Conservation (phyloP, 805 yeast species). For the Scheffersomyces amazonensis region DNA sequence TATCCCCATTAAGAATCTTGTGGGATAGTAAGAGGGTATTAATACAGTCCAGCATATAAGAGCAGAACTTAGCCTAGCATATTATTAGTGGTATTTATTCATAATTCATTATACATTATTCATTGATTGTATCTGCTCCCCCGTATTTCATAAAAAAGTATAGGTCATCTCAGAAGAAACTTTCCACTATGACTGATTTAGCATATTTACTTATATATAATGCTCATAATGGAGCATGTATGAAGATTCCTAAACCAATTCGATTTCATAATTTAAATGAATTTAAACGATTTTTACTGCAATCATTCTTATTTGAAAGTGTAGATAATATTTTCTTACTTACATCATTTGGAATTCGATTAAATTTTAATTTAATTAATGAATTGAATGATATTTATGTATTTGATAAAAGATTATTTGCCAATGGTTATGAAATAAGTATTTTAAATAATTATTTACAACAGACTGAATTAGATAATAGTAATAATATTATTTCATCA, state of each 20-base stretch:
- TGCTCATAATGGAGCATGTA: slow-evolving; percentile 34
- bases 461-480: background rate
- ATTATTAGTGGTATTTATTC: too few relatives aligned
- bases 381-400: slow-evolving; percentile 57
- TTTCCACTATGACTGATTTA: slow-evolving; percentile 9
- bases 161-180: too few relatives aligned
- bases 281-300: slow-evolving; percentile 28
- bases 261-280: slow-evolving; percentile 32
- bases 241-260: slow-evolving; percentile 39
- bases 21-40: too few relatives aligned
- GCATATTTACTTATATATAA: slow-evolving; percentile 30
- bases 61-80: too few relatives aligned
- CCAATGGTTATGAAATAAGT: slow-evolving; percentile 10
- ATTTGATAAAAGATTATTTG: slow-evolving; percentile 60
- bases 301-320: slow-evolving; percentile 21
- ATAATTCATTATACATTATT: too few relatives aligned
- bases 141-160: too few relatives aligned
- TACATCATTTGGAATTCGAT: slow-evolving; percentile 63
- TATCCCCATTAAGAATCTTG: too few relatives aligned
- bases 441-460: slow-evolving; percentile 1
- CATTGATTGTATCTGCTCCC: too few relatives aligned
- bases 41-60: too few relatives aligned
- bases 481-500: background rate
- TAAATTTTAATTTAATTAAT: slow-evolving; percentile 51
- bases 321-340: slow-evolving; percentile 45